Base-by-base conservation (phyloP, 352 stramenopile species). In the Globisporangium paroecandrum region DNA sequence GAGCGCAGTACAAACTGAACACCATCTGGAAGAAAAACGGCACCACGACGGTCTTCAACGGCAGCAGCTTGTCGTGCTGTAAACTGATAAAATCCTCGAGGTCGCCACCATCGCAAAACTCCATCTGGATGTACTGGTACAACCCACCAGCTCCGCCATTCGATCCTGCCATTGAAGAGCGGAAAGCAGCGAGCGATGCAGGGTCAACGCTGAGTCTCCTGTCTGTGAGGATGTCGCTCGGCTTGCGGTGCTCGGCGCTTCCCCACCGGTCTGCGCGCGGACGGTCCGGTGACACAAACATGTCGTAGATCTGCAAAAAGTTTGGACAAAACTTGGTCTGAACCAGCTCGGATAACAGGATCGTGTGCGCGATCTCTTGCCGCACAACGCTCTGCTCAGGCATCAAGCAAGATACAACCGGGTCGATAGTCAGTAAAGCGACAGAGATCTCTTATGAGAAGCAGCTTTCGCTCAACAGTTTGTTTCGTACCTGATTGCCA, bases 61-160 rank as follows among this genome's bases (percentile, higher is more conserved):
- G 85, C 49, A 93, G 71, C 43, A 81, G 41, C 77, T 92, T 78
- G 67, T 85, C 69, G 12, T 98, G 71, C 46, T 90, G 76, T 43
- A 95, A 73, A 10, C 90, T 89, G 32, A 99, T 90, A 62, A 97
- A 98, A 49, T 98, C 84, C 81, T 99, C 97, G 10, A 98, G 72
- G 76, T 99, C 97, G 15, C 97, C 97, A 49, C 95, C 83, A 57
- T 94, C 82, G 74, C 97, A 99, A 13, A 99, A 94, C 73, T 99
- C 98, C 97, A 99, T 99, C 25, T 91, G 85, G 65, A 99, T 99
- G 73, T 98, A 99, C 79, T 99, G 97, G 70, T 88, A 98, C 34
- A 93, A 60, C 3, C 63, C 58, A 29, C 75, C 51, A 24, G 22
- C 61, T 53, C 53, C 20, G 22, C 81, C 63, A 3, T 46, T 51